Percentiles rank a stretch among this genome's conserved stretches.
phyloP scores from a whole-genome alignment of 768 basidiomycete genomes.

The Rhodocollybia butyracea region DNA sequence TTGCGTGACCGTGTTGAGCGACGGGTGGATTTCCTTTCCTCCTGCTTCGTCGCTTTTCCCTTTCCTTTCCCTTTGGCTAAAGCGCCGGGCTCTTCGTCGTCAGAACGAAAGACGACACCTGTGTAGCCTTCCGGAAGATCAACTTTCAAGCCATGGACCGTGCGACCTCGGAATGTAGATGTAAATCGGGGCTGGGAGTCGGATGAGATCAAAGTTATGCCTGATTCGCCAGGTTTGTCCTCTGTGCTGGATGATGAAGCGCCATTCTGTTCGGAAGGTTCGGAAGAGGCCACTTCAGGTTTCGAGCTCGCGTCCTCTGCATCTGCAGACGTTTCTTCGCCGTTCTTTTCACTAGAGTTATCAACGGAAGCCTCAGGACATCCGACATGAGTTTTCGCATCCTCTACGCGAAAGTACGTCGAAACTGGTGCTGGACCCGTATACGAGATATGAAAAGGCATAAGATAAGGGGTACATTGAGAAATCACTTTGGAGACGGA shows the following conservation, averaged over 20 bases:
- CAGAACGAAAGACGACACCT: slow-evolving; percentile 56
- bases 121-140: slow-evolving; percentile 62
- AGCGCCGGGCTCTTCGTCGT: slow-evolving; percentile 8
- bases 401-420: slow-evolving; percentile 65
- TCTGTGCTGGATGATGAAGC: background rate
- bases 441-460: slow-evolving; percentile 81
- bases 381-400: slow-evolving; percentile 28
- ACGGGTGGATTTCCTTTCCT: slow-evolving; percentile 18
- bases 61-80: slow-evolving; percentile 10
- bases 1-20: slow-evolving; percentile 15
- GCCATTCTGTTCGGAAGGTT: background rate
- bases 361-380: slow-evolving; percentile 15
- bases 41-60: slow-evolving; percentile 3
- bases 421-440: slow-evolving; percentile 70
- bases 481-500: background rate
- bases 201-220: slow-evolving; percentile 7
- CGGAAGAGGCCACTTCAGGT: background rate
- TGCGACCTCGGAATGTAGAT: slow-evolving; percentile 75
- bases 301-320: background rate
- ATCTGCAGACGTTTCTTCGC: background rate
- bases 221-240: background rate
- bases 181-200: slow-evolving; percentile 36
- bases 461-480: slow-evolving; percentile 58
- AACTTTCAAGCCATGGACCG: slow-evolving; percentile 62
- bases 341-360: slow-evolving; percentile 3